Evolutionary conservation across 163 green algal species (phyloP).

Genomic region (Prototheca wickerhamii): DNA sequence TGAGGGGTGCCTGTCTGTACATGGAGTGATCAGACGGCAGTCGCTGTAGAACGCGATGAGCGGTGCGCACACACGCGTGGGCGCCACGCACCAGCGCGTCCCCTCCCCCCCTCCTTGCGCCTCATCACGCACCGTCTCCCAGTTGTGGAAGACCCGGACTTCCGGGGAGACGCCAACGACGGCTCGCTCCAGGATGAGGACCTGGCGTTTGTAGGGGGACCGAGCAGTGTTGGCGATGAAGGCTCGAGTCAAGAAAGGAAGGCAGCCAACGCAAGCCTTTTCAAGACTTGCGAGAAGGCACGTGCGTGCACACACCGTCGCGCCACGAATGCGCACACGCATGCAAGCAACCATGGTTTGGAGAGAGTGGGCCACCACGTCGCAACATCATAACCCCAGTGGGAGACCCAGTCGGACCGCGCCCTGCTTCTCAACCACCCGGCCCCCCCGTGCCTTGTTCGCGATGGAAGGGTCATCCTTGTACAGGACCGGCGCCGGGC

Average conservation of each 20-base stretch:
- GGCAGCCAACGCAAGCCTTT: no score
- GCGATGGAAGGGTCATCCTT: constrained; percentile 4
- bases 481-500: constrained; percentile 6
- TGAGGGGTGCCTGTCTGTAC: neutral
- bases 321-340: no score
- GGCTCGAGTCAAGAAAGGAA: neutral
- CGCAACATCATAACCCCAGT: no score
- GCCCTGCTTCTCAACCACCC: no score
- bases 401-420: no score
- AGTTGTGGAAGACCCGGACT: constrained; percentile 20
- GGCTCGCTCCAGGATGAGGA: neutral
- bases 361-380: no score
- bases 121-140: constrained; percentile 1
- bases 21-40: neutral
- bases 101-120: neutral
- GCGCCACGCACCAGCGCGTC: no score
- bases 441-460: constrained; percentile 3
- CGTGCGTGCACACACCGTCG: neutral
- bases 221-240: neutral
- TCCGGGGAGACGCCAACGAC: constrained; percentile 4
- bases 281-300: neutral
- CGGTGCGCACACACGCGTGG: neutral
- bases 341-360: no score
- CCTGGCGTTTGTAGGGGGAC: no score
- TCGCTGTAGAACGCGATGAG: no score